phyloP scores from a whole-genome alignment of 352 stramenopile genomes.

The Globisporangium perplexum region DNA sequence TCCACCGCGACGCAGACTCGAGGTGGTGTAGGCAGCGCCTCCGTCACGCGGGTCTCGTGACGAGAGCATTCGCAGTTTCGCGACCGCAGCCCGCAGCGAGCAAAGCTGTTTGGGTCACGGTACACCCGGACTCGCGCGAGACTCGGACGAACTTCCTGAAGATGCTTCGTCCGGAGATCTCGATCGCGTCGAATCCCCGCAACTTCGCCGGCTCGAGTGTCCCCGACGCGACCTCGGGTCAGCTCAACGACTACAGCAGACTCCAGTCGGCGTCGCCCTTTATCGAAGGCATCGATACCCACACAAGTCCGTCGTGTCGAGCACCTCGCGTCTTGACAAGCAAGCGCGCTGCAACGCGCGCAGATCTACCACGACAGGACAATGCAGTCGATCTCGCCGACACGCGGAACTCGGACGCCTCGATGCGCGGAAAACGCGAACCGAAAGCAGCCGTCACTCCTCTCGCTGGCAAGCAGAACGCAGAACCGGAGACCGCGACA shows the following conservation, averaged over 20 bases:
- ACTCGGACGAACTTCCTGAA: neutral
- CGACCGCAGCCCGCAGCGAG: neutral
- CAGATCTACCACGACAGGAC: neutral
- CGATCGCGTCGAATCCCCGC: neutral
- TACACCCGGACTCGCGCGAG: neutral
- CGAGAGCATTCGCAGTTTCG: neutral
- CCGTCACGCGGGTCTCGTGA: neutral
- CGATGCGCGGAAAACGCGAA: neutral
- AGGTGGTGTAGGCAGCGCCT: neutral
- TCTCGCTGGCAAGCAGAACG: neutral
- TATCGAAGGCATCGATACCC: slow-evolving; percentile 7
- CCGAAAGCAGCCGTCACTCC: neutral
- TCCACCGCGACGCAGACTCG: neutral
- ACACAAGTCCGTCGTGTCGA: slow-evolving; percentile 4
- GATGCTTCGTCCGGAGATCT: neutral
- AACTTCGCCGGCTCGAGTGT: neutral
- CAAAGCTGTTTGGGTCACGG: neutral
- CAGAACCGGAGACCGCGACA: neutral
- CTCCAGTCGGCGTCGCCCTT: slow-evolving; percentile 1
- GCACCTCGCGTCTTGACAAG: slow-evolving; percentile 12
- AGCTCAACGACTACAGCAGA: neutral
- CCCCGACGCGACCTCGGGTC: neutral
- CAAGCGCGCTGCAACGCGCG: slow-evolving; percentile 2
- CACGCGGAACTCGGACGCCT: neutral
- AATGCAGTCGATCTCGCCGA: neutral